These are phyloP conservation scores for Cryptosporidium felis DNA, from an alignment of 169 alveolate species.

Conservation along the genomic window DNA sequence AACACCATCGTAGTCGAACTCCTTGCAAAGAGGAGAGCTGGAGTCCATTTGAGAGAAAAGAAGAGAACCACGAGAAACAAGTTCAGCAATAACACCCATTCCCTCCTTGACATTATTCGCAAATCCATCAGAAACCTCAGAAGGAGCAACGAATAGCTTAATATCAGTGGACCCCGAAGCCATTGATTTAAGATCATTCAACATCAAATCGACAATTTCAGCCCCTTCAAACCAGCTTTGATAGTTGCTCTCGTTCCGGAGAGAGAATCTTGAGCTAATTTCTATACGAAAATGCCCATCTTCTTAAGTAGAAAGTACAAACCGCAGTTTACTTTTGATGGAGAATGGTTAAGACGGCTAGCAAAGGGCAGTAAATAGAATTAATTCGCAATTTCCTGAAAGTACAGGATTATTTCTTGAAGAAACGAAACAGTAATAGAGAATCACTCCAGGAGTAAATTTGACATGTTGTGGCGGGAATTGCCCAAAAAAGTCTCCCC, in stretches of 20 bases:
- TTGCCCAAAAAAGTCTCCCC: too few species aligned
- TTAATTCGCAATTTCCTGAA: too few species aligned
- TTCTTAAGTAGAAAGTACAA: too few species aligned
- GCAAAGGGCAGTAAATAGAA: too few species aligned
- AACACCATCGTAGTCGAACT: conserved; percentile 17
- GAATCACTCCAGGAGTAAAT: too few species aligned
- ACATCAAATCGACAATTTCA: conserved; percentile 1
- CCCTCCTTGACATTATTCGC: neutral
- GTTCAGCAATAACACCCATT: conserved; percentile 2
- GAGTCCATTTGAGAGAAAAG: conserved; percentile 50
- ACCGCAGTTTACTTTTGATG: too few species aligned
- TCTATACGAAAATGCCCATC: conserved; percentile 16
- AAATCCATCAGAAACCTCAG: neutral
- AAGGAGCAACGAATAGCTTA: conserved; percentile 29
- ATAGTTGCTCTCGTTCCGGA: neutral
- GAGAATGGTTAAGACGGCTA: too few species aligned
- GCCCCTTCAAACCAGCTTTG: neutral
- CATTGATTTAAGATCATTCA: neutral
- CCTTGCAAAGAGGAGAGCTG: conserved; percentile 8
- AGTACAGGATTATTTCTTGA: too few species aligned
- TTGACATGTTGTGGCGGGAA: too few species aligned
- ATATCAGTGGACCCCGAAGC: neutral
- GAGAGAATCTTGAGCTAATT: neutral
- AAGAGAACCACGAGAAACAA: conserved; percentile 11
- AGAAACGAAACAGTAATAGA: too few species aligned